phyloP scores from a whole-genome alignment of 495 filamentous ascomycete genomes.

The Sporormia fimetaria region DNA sequence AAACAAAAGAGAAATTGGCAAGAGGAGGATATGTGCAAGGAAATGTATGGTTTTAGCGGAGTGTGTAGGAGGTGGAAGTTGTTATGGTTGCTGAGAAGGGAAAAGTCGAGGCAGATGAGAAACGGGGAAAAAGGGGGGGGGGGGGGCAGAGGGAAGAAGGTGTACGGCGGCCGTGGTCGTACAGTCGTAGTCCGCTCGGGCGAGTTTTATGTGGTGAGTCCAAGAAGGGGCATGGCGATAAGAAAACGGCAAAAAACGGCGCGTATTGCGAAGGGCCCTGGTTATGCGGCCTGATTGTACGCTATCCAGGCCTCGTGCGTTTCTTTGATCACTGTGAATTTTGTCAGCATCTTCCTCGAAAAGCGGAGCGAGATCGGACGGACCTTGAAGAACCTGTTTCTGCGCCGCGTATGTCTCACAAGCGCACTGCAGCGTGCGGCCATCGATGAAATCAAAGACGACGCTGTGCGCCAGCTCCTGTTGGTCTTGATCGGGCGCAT shows the following conservation, averaged over 20 bases:
- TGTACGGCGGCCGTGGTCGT: too few relatives aligned
- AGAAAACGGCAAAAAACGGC: not conserved
- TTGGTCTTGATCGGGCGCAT: constrained; percentile 72
- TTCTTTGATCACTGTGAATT: constrained; percentile 21
- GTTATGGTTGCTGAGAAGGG: too few relatives aligned
- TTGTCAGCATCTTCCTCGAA: constrained; percentile 4
- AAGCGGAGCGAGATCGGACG: not conserved
- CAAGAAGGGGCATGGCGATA: not conserved
- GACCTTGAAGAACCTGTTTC: constrained; percentile 24
- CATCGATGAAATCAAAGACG: constrained; percentile 69
- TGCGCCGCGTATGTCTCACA: constrained; percentile 23
- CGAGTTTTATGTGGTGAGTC: too few relatives aligned
- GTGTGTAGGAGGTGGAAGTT: too few relatives aligned
- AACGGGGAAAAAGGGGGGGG: too few relatives aligned
- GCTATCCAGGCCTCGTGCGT: constrained; percentile 26
- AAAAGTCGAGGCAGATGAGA: too few relatives aligned
- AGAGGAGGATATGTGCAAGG: too few relatives aligned
- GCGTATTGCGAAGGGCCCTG: not conserved
- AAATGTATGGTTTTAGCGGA: too few relatives aligned
- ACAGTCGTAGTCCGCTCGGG: constrained; percentile 15
- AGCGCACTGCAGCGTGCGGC: constrained; percentile 74
- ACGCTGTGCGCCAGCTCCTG: constrained; percentile 82
- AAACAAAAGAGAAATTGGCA: too few relatives aligned
- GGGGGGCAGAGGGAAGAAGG: too few relatives aligned
- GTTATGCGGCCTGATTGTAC: constrained; percentile 15